Percentiles rank a stretch among this genome's conserved stretches.
Conservation (phyloP, 202 grass and related monocot species). For the Schoenoplectus triqueter region DNA sequence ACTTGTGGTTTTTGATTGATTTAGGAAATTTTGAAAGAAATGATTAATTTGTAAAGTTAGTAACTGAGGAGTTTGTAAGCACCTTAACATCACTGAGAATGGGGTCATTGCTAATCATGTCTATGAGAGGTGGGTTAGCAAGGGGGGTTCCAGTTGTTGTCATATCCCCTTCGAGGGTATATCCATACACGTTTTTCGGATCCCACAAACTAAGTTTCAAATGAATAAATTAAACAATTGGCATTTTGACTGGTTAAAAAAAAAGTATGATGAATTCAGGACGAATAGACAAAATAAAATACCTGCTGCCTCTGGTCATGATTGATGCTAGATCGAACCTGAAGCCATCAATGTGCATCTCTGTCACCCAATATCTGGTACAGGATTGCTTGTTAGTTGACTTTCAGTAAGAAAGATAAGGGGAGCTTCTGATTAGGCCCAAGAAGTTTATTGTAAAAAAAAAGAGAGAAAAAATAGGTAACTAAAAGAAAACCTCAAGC, state of each 20-base stretch:
- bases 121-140: slow-evolving; percentile 69
- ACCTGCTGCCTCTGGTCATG: slow-evolving; percentile 94
- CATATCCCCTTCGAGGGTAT: slow-evolving; percentile 61
- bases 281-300: slow-evolving; percentile 23
- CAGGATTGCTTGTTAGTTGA: slow-evolving; percentile 28
- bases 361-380: slow-evolving; percentile 90
- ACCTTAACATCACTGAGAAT: slow-evolving; percentile 90
- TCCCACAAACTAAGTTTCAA: slow-evolving; percentile 75
- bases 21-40: slow-evolving; percentile 14
- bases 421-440: neutral
- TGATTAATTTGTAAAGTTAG: slow-evolving; percentile 19
- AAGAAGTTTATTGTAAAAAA: slow-evolving; percentile 6
- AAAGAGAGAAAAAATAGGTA: slow-evolving; percentile 8
- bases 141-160: slow-evolving; percentile 78
- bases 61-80: slow-evolving; percentile 21
- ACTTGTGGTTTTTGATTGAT: neutral
- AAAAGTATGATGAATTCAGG: neutral
- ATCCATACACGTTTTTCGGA: slow-evolving; percentile 82
- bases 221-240: slow-evolving; percentile 23
- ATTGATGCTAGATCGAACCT: slow-evolving; percentile 97
- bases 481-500: slow-evolving; percentile 76
- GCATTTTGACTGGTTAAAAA: neutral
- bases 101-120: slow-evolving; percentile 98
- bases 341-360: slow-evolving; percentile 99
- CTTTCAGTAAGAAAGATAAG: slow-evolving; percentile 18